Percentiles rank a stretch among this genome's conserved stretches.
Evolutionary conservation across 176 grass and related monocot species (phyloP).

Genomic region (Aegilops tauschii): DNA sequence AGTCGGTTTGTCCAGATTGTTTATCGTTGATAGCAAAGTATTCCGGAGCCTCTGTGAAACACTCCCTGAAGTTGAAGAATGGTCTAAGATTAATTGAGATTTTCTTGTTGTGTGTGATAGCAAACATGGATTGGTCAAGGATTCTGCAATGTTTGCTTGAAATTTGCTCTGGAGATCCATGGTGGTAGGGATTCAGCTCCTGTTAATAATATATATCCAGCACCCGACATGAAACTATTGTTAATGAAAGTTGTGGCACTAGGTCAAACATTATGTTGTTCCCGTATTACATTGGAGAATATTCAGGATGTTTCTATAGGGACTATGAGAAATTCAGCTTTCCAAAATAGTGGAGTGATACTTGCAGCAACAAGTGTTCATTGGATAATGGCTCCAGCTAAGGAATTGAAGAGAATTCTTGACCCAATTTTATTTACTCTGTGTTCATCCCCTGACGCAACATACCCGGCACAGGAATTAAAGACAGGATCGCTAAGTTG

Average conservation of each 20-base stretch:
- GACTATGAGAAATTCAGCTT: slow-evolving; percentile 15
- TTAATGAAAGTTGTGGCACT: slow-evolving; percentile 28
- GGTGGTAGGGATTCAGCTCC: too few species aligned
- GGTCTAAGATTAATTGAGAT: too few species aligned
- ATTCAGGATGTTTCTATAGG: slow-evolving; percentile 9
- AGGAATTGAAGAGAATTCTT: slow-evolving; percentile 60
- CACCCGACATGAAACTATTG: background rate
- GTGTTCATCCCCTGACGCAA: slow-evolving; percentile 66
- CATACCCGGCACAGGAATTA: slow-evolving; percentile 24
- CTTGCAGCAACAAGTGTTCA: slow-evolving; percentile 86
- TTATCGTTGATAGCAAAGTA: too few species aligned
- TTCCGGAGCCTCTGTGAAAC: too few species aligned
- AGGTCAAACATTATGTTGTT: slow-evolving; percentile 45
- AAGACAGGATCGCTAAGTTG: too few species aligned
- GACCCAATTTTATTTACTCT: slow-evolving; percentile 79
- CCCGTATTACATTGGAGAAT: slow-evolving; percentile 65
- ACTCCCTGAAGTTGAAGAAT: too few species aligned
- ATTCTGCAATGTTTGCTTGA: too few species aligned
- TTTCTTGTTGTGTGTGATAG: too few species aligned
- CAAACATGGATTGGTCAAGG: too few species aligned
- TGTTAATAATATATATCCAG: background rate
- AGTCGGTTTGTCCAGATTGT: slow-evolving; percentile 58
- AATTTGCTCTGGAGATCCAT: too few species aligned
- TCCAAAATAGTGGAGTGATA: slow-evolving; percentile 78
- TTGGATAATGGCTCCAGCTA: slow-evolving; percentile 77